Base-by-base conservation (phyloP, 257 asterid species). In the Penstemon eatonii region DNA sequence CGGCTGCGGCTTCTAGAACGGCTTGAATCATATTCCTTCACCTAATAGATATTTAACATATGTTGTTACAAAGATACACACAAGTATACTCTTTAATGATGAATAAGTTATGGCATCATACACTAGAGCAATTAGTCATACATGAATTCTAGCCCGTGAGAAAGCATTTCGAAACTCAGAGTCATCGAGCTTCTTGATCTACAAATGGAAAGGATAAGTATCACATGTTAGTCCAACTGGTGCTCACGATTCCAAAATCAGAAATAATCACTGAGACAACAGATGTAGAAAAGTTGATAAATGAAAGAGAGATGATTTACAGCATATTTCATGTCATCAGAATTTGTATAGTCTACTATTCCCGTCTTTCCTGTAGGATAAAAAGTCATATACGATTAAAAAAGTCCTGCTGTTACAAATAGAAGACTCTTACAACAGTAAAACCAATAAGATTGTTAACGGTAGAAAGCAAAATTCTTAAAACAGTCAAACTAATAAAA, bases 131-230 rank as follows among this genome's bases (percentile, higher is more conserved):
- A 37, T 15, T 55, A 54, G 71, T 15, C 95, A 6, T 87, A 94
- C 99, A 72, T 82, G 88, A 71, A 94, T 83, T 75, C 91, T 85
- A 61, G 90, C 67, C 65, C 89, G 87, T 9, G 96, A 87, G 81
- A 84, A 87, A 67, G 99, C 96, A 82, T 94, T 94, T 43, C 89
- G 90, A 64, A 91, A 94, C 81, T 94, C 99, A 9, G 96, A 89
- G 41, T 85, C 96, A 76, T 94, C 96, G 6, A 94, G 97, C 76
- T 94, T 94, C 87, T 85, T 87, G 79, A 91, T 81, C 99, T 94
- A 73, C 74, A 80, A 67, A 19, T 50, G 25, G 12, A 73, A 72
- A n/a, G 53, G 38, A 42, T 66, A 62, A 41, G 44, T 57, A 66
- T n/a, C 56, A 68, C 10, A 25, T 15, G 41, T 39, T 33, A 71